Conservation (phyloP, 768 basidiomycete species). For the Xanthoconium purpureum region DNA sequence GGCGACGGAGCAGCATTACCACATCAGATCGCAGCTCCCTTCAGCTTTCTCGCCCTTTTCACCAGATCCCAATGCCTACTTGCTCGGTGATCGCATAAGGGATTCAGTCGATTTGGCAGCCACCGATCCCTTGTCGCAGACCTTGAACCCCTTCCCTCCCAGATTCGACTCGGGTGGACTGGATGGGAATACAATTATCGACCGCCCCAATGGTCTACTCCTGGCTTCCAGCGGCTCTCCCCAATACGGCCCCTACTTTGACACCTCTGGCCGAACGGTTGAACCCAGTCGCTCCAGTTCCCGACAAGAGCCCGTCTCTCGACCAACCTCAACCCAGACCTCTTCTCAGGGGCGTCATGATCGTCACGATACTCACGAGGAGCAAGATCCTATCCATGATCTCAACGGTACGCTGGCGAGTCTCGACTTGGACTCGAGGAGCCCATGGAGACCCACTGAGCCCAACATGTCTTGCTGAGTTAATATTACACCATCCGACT, state of each 20-base stretch:
- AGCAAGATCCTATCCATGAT: constrained; percentile 59
- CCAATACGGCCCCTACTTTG: constrained; percentile 45
- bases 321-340: constrained; percentile 50
- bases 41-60: constrained; percentile 72
- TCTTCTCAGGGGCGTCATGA: constrained; percentile 23
- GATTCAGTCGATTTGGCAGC: constrained; percentile 36
- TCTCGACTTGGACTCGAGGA: constrained; percentile 55
- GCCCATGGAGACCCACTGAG: constrained; percentile 32
- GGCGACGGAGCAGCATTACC: constrained; percentile 17
- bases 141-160: constrained; percentile 49
- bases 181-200: constrained; percentile 37
- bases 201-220: constrained; percentile 42
- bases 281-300: constrained; percentile 40
- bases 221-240: constrained; percentile 46
- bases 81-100: constrained; percentile 35
- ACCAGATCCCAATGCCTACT: constrained; percentile 60
- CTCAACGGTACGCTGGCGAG: constrained; percentile 76
- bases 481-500: constrained; percentile 3
- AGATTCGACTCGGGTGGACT: constrained; percentile 41
- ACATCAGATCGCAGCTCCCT: constrained; percentile 16
- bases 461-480: constrained; percentile 20
- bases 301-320: constrained; percentile 50
- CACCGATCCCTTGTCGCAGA: constrained; percentile 45
- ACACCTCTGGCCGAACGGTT: constrained; percentile 37
- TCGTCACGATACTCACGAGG: constrained; percentile 31